phyloP scores from a whole-genome alignment of 2,329 filamentous ascomycete species.

The Blastomyces parvus region DNA sequence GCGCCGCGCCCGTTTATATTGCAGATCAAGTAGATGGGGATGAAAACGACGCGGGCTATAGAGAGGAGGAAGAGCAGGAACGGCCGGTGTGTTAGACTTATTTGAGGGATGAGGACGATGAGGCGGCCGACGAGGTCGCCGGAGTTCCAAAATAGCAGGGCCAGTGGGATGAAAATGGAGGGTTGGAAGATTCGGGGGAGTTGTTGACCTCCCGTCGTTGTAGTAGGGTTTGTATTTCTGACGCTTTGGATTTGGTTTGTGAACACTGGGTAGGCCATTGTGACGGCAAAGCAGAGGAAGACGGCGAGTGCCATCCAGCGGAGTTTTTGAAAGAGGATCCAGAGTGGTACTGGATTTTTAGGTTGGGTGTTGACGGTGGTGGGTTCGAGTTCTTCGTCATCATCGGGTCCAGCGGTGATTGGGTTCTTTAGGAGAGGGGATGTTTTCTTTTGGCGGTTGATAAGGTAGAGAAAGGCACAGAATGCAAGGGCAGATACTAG shows the following conservation, averaged over 20 bases:
- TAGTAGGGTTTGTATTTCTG: constrained; percentile 23
- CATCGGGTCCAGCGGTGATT: constrained; percentile 38
- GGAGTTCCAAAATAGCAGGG: constrained; percentile 85
- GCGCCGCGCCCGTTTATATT: constrained; percentile 73
- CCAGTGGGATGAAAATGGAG: constrained; percentile 75
- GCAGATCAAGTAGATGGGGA: constrained; percentile 83
- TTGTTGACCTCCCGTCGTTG: constrained; percentile 32
- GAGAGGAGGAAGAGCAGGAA: constrained; percentile 57
- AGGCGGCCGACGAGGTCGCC: constrained; percentile 76
- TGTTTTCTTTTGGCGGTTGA: constrained; percentile 41
- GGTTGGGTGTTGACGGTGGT: constrained; percentile 11
- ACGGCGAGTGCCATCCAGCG: constrained; percentile 68
- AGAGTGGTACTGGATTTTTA: constrained; percentile 49
- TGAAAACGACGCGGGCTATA: constrained; percentile 56
- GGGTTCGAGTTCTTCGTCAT: constrained; percentile 28
- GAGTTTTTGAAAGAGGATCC: constrained; percentile 63
- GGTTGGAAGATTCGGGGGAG: constrained; percentile 54
- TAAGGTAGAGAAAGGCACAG: constrained; percentile 63
- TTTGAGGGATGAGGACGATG: constrained; percentile 48
- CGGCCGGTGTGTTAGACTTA: constrained; percentile 54
- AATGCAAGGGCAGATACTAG: constrained; percentile 61
- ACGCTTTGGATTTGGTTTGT: constrained; percentile 58
- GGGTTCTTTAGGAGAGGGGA: constrained; percentile 10
- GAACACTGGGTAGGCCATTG: constrained; percentile 94
- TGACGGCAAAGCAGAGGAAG: constrained; percentile 68